phyloP scores from a whole-genome alignment of 305 asterid species.

The Coffea humblotiana region DNA sequence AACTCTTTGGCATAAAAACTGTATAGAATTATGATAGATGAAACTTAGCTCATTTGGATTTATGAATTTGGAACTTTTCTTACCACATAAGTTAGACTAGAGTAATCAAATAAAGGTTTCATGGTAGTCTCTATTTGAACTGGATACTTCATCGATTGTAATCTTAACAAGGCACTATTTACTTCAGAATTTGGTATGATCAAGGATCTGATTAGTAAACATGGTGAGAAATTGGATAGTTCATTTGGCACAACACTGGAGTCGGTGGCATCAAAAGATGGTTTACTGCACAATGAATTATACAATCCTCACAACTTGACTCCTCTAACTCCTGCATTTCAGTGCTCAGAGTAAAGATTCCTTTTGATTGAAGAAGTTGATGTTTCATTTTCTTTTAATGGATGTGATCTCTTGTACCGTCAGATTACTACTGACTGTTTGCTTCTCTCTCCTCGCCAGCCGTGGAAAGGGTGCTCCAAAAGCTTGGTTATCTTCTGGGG shows the following conservation, averaged over 20 bases:
- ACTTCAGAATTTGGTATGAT: constrained; percentile 40
- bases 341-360: constrained; percentile 48
- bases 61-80: neutral
- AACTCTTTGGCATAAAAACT: neutral
- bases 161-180: neutral
- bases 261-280: constrained; percentile 30
- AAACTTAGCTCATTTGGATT: neutral
- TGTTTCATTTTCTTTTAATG: neutral
- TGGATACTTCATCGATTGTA: neutral
- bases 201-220: constrained; percentile 36
- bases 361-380: constrained; percentile 16
- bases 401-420: neutral
- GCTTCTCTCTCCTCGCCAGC: constrained; percentile 27
- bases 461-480: constrained; percentile 50
- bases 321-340: constrained; percentile 62
- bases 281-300: constrained; percentile 30
- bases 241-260: constrained; percentile 32
- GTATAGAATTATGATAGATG: neutral
- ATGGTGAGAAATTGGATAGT: constrained; percentile 32
- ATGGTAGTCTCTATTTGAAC: neutral
- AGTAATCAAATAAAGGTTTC: neutral
- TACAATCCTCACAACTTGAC: constrained; percentile 44
- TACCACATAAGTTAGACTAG: neutral
- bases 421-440: neutral
- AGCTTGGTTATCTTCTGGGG: constrained; percentile 45